These are phyloP conservation scores for Podospora fimiseda DNA, from an alignment of 495 filamentous ascomycete genomes.

Conservation along the genomic window DNA sequence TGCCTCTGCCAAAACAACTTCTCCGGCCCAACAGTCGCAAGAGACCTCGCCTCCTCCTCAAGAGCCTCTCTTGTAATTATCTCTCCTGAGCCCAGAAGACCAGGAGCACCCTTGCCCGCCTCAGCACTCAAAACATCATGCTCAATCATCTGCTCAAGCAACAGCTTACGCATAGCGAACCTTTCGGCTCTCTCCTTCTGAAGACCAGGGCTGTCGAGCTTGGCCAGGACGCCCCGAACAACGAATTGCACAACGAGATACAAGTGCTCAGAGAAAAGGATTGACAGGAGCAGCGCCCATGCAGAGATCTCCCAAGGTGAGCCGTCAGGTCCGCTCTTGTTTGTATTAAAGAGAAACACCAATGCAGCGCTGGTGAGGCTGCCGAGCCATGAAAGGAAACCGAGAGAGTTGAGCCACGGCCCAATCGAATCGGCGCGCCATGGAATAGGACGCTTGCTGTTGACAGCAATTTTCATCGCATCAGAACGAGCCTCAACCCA, in stretches of 20 bases:
- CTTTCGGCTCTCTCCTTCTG: conserved; percentile 68
- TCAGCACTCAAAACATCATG: conserved; percentile 26
- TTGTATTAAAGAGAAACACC: conserved; percentile 78
- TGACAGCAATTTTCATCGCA: conserved; percentile 87
- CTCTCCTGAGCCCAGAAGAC: conserved; percentile 31
- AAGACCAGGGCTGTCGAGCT: conserved; percentile 76
- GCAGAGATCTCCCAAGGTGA: conserved; percentile 60
- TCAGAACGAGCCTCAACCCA: conserved; percentile 94
- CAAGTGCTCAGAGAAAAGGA: conserved; percentile 81
- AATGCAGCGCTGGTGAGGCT: conserved; percentile 78
- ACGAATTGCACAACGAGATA: conserved; percentile 68
- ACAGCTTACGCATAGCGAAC: conserved; percentile 59
- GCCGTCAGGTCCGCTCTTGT: conserved; percentile 43
- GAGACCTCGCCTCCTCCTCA: conserved; percentile 62
- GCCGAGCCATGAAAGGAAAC: conserved; percentile 87
- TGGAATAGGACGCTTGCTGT: conserved; percentile 82
- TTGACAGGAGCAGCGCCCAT: conserved; percentile 78
- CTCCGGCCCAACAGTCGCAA: conserved; percentile 47
- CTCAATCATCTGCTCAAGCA: conserved; percentile 50
- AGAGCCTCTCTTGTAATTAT: conserved; percentile 42
- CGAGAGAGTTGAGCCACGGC: conserved; percentile 82
- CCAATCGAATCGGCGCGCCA: conserved; percentile 88
- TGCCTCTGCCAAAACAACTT: conserved; percentile 44
- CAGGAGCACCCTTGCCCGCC: neutral
- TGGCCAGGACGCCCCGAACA: conserved; percentile 63